Evolutionary conservation across 1,284 basidiomycete genomes (phyloP), one percentile per base, ranked within the genome.

Genomic region (Ceratobasidium theobromae): DNA sequence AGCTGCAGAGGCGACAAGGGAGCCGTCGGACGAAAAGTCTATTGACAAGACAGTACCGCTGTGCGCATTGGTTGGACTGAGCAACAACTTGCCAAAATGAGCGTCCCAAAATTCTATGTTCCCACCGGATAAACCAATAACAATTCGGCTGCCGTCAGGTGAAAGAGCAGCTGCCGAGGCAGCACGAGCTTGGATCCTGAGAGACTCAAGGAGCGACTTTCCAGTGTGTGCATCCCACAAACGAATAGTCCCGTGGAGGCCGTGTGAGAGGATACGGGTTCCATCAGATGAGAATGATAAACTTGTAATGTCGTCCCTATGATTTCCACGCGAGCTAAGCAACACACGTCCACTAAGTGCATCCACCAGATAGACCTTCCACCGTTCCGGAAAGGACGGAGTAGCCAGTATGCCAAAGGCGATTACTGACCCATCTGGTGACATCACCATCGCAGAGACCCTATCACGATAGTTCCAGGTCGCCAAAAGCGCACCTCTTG

Each of bases 21-120:
- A 16, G 46, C 49, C 32, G 58, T 67, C 66, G 2, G 62, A 46
- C 23, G 66, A 68, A n/a, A 65, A 68, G 8, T 23, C 52, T 3
- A 65, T 43, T 16, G 62, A 51, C 23, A 0, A 8, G 21, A 69
- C 67, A 21, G 16, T 18, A 27, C 14, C 16, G 6, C 3, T 14
- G 23, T 64, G 55, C 8, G 54, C 57, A 27, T 25, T 14, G 4
- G 62, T 27, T 16, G 49, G 49, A 21, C n/a, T 23, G 28, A 18
- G 6, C 4, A 51, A 11, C 5, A n/a, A 14, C 16, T 23, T 21
- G 8, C 57, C 55, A 3, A 48, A 51, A 6, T 40, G 21, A 6
- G 30, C 51, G 45, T 69, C 62, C 52, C 52, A 53, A 8, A 53
- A 18, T 12, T 33, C n/a, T 5, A 38, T 38, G 6, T 30, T 35